Percentiles rank a stretch among this genome's conserved stretches.
Conservation (phyloP, 2,329 filamentous ascomycete species). For the Verticillium longisporum region DNA sequence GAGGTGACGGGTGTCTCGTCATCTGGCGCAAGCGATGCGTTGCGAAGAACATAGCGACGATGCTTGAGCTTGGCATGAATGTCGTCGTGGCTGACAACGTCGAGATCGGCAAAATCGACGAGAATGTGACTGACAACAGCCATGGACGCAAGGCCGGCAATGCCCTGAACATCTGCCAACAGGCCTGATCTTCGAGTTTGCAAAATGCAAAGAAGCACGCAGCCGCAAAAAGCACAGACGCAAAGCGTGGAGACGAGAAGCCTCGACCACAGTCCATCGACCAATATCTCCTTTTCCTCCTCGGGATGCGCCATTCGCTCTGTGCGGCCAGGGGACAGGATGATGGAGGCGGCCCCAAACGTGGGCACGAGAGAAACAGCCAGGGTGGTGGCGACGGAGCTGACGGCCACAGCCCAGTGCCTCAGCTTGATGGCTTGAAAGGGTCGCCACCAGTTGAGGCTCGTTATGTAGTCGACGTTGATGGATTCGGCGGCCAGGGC, state of each 20-base stretch:
- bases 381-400: slow-evolving; percentile 56
- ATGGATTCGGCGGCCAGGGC: slow-evolving; percentile 59
- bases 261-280: slow-evolving; percentile 54
- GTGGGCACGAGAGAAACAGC: slow-evolving; percentile 65
- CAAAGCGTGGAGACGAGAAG: slow-evolving; percentile 49
- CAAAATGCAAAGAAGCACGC: slow-evolving; percentile 53
- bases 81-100: slow-evolving; percentile 57
- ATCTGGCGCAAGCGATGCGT: slow-evolving; percentile 63
- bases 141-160: slow-evolving; percentile 69
- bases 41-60: slow-evolving; percentile 61
- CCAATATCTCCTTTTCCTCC: slow-evolving; percentile 44
- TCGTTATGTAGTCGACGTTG: slow-evolving; percentile 68
- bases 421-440: slow-evolving; percentile 53
- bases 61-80: slow-evolving; percentile 63
- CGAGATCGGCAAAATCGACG: slow-evolving; percentile 67
- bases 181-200: slow-evolving; percentile 58
- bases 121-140: slow-evolving; percentile 67
- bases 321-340: slow-evolving; percentile 45
- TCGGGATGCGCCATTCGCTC: slow-evolving; percentile 33
- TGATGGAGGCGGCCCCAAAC: slow-evolving; percentile 55
- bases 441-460: slow-evolving; percentile 59
- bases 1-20: slow-evolving; percentile 36
- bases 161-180: slow-evolving; percentile 61
- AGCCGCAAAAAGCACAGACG: slow-evolving; percentile 51
- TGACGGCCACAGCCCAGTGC: slow-evolving; percentile 63